A percentile compares a stretch with the other conserved stretches of the same genome.
Evolutionary conservation across 2,329 filamentous ascomycete genomes (phyloP).

Genomic region (Neonectria punicea): DNA sequence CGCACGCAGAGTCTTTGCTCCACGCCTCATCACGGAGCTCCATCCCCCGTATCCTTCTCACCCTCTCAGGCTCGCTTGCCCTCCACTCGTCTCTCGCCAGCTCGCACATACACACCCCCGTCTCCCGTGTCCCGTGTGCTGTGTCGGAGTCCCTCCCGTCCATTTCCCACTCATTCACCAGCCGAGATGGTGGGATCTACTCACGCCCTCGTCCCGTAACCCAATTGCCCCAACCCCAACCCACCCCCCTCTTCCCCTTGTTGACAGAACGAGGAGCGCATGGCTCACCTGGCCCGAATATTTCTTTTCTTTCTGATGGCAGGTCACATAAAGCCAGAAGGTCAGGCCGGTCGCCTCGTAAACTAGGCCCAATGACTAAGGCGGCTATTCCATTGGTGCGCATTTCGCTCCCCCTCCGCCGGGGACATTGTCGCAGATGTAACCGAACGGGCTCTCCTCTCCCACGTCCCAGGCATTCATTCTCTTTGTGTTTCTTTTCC

Average conservation of each 20-base stretch:
- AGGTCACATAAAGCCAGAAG: constrained; percentile 17
- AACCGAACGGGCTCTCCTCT: constrained; percentile 17
- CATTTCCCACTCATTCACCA: neutral
- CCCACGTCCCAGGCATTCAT: constrained; percentile 1
- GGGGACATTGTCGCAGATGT: constrained; percentile 28
- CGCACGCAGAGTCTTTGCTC: constrained; percentile 6
- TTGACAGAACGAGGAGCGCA: constrained; percentile 8
- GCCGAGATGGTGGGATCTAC: constrained; percentile 11
- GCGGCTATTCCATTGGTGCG: constrained; percentile 42
- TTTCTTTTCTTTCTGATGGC: constrained; percentile 24
- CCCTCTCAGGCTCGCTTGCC: constrained; percentile 1
- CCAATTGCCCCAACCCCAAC: constrained; percentile 9
- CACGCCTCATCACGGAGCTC: neutral
- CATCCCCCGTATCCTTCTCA: neutral
- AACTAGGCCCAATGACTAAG: constrained; percentile 34
- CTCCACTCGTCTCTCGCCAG: neutral
- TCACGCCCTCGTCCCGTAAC: neutral
- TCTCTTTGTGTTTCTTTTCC: constrained; percentile 20
- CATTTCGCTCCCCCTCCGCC: constrained; percentile 35
- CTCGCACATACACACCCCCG: neutral
- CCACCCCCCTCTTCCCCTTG: constrained; percentile 23
- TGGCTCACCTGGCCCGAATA: constrained; percentile 25
- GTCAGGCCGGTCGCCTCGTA: constrained; percentile 25
- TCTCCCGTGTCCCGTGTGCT: neutral
- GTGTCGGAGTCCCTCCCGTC: constrained; percentile 1